These are phyloP conservation scores for Fusarium sp. DNA, from an alignment of 2,329 filamentous ascomycete genomes.

Conservation along the genomic window DNA sequence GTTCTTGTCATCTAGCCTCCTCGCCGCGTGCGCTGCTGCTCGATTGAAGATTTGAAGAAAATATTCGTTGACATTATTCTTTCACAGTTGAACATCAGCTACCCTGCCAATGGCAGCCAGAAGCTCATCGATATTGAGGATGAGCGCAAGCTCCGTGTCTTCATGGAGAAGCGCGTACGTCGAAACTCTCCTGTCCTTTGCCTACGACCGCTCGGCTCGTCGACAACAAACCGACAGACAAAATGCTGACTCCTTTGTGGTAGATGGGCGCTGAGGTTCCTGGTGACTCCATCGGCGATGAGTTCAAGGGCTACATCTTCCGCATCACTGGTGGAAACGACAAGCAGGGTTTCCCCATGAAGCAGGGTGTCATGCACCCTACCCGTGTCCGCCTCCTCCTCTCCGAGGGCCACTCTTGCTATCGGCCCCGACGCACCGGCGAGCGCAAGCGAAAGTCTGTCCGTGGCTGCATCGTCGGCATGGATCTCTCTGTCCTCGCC, in stretches of 20 bases:
- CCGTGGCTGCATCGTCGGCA: conserved; percentile 97
- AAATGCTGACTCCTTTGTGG: conserved; percentile 46
- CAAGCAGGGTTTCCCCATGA: conserved; percentile 99
- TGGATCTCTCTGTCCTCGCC: conserved; percentile 93
- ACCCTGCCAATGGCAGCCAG: conserved; percentile 99
- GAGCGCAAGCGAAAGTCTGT: conserved; percentile 99
- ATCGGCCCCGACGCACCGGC: conserved; percentile 95
- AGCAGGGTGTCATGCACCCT: conserved; percentile 99
- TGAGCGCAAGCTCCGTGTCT: conserved; percentile 98
- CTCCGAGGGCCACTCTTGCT: conserved; percentile 97
- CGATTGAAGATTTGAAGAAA: conserved; percentile 6
- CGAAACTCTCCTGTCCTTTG: conserved; percentile 12
- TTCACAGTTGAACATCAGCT: conserved; percentile 72
- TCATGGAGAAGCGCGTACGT: conserved; percentile 96
- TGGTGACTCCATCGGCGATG: conserved; percentile 94
- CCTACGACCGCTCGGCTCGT: conserved; percentile 18
- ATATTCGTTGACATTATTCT: conserved; percentile 45
- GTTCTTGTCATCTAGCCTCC: neutral
- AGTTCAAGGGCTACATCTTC: conserved; percentile 99
- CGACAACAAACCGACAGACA: conserved; percentile 12
- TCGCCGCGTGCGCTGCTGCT: neutral
- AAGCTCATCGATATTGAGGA: conserved; percentile 99
- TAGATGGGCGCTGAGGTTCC: conserved; percentile 91
- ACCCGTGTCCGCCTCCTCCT: conserved; percentile 98
- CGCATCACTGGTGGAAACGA: conserved; percentile 99